Conservation (phyloP, 2,329 filamentous ascomycete species). For the Zalaria sp. region DNA sequence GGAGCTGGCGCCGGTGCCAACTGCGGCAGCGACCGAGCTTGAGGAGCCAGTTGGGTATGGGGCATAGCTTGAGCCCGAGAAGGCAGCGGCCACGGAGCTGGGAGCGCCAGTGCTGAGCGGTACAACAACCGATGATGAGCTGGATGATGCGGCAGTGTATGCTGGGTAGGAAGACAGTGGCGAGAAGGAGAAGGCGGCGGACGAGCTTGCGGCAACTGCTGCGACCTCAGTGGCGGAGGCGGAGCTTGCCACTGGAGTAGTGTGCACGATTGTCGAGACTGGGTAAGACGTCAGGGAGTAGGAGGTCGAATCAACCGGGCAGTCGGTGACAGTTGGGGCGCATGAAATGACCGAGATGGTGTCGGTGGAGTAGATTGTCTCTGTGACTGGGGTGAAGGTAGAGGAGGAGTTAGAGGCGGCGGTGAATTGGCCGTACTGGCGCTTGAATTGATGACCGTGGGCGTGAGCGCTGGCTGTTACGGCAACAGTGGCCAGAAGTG, state of each 20-base stretch:
- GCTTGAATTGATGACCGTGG: conserved; percentile 3
- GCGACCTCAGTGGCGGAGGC: conserved; percentile 7
- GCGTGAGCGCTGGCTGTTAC: conserved; percentile 6
- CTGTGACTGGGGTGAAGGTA: conserved; percentile 3
- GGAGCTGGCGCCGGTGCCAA: conserved; percentile 5
- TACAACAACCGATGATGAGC: conserved; percentile 1
- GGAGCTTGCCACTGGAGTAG: conserved; percentile 1
- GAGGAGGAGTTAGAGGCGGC: conserved; percentile 5
- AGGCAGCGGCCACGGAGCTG: conserved; percentile 1
- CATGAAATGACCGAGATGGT: conserved; percentile 1
- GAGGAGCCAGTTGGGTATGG: not conserved
- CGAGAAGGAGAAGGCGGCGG: conserved; percentile 1
- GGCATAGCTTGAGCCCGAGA: conserved; percentile 4
- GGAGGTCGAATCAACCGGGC: no score
- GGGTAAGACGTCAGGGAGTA: no score
- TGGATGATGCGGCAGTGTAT: not conserved
- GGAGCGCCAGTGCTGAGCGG: conserved; percentile 4
- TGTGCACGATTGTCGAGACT: no score
- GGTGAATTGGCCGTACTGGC: conserved; percentile 4
- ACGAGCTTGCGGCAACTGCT: conserved; percentile 5
- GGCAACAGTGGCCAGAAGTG: conserved; percentile 3
- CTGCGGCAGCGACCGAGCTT: conserved; percentile 4
- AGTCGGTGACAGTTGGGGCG: conserved; percentile 1
- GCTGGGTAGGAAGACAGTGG: conserved; percentile 2
- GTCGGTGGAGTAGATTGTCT: conserved; percentile 4